phyloP scores from a whole-genome alignment of 2,329 filamentous ascomycete genomes.

The Aspergillus calidoustus region DNA sequence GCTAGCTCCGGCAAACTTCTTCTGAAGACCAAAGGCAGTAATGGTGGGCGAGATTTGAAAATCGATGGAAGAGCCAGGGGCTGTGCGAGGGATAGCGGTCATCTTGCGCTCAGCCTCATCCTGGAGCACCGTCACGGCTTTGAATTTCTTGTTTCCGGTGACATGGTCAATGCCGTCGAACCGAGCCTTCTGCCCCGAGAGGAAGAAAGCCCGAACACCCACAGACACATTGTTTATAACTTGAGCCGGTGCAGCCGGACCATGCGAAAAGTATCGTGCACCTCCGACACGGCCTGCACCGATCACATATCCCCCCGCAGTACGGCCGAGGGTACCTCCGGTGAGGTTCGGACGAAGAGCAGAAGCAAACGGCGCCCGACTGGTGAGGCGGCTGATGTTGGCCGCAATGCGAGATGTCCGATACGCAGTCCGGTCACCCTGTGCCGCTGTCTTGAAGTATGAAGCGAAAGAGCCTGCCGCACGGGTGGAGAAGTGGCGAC shows the following conservation, averaged over 20 bases:
- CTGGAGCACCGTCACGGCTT: slow-evolving; percentile 73
- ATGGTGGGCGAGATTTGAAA: slow-evolving; percentile 88
- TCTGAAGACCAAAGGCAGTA: slow-evolving; percentile 70
- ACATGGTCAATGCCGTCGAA: slow-evolving; percentile 75
- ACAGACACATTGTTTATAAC: slow-evolving; percentile 95
- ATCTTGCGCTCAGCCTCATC: slow-evolving; percentile 73
- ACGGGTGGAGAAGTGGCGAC: slow-evolving; percentile 66
- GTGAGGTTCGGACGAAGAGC: slow-evolving; percentile 91
- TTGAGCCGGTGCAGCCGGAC: slow-evolving; percentile 81
- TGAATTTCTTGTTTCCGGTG: slow-evolving; percentile 78
- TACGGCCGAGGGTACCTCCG: slow-evolving; percentile 80
- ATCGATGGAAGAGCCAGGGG: slow-evolving; percentile 81
- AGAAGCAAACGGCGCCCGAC: slow-evolving; percentile 82
- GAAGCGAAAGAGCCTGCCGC: slow-evolving; percentile 55
- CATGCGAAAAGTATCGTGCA: slow-evolving; percentile 87
- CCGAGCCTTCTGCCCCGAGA: slow-evolving; percentile 86
- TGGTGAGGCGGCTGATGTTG: slow-evolving; percentile 67
- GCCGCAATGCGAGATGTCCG: slow-evolving; percentile 61
- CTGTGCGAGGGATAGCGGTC: slow-evolving; percentile 55
- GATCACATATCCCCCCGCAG: slow-evolving; percentile 83
- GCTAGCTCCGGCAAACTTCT: slow-evolving; percentile 30
- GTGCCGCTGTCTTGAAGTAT: slow-evolving; percentile 46
- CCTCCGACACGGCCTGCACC: slow-evolving; percentile 73
- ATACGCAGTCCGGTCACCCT: slow-evolving; percentile 57
- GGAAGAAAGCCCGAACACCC: slow-evolving; percentile 86